These are phyloP conservation scores for Candida arabinofermentans DNA, from an alignment of 805 yeast species.

Conservation along the genomic window DNA sequence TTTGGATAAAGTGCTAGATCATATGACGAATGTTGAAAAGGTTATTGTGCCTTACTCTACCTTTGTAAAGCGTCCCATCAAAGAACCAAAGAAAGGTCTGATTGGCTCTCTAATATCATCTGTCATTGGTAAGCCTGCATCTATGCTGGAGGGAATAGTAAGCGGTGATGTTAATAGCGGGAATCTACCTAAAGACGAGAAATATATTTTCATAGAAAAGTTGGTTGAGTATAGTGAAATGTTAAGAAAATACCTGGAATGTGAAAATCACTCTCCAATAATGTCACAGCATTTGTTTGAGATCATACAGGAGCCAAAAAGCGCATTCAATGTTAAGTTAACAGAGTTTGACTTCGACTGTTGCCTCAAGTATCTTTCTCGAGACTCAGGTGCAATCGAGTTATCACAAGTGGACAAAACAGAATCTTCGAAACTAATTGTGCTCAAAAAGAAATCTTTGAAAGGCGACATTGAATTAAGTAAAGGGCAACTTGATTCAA, in stretches of 20 bases:
- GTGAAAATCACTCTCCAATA: constrained; percentile 11
- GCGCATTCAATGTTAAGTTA: neutral
- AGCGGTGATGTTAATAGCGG: constrained; percentile 15
- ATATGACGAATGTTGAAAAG: constrained; percentile 20
- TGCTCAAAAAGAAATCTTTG: neutral
- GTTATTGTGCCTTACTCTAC: constrained; percentile 19
- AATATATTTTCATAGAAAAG: constrained; percentile 15
- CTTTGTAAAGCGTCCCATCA: constrained; percentile 6
- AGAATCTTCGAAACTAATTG: neutral
- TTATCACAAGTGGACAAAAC: neutral
- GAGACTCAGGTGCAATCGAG: constrained; percentile 12
- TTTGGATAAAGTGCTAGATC: constrained; percentile 22
- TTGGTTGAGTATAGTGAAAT: constrained; percentile 9
- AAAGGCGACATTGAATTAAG: constrained; percentile 9
- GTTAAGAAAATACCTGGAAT: constrained; percentile 5
- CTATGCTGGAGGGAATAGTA: constrained; percentile 3
- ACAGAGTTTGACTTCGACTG: constrained; percentile 19
- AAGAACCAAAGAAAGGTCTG: constrained; percentile 8
- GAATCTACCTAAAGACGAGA: constrained; percentile 13
- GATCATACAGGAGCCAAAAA: constrained; percentile 4
- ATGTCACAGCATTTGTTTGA: constrained; percentile 11
- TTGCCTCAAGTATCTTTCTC: constrained; percentile 19
- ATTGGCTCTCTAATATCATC: constrained; percentile 9
- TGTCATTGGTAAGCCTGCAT: neutral
- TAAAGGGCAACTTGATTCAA: constrained; percentile 16